Conservation (phyloP, 2,329 filamentous ascomycete species). For the Colletotrichum abscissum region DNA sequence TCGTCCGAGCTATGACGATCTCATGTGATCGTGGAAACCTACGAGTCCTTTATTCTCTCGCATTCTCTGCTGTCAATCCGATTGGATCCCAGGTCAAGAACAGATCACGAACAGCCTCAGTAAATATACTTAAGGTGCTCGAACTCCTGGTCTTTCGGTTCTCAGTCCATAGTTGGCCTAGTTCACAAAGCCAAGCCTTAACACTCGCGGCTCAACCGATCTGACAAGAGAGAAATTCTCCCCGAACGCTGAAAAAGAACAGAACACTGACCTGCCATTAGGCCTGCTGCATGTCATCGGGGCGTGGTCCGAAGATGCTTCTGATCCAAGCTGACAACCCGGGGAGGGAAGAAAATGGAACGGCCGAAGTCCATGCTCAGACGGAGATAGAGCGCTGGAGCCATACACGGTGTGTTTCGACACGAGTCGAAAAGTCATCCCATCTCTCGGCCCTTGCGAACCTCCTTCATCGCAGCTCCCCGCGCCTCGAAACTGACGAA, state of each 20-base stretch:
- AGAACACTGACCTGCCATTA: not conserved
- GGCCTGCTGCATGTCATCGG: not conserved
- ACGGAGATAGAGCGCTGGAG: not conserved
- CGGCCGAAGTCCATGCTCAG: not conserved
- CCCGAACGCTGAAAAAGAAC: not conserved
- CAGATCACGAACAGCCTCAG: not conserved
- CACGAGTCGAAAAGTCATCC: not conserved
- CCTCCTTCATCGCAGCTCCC: not conserved
- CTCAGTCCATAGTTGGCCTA: not conserved
- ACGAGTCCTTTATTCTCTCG: not conserved
- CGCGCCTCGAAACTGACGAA: not conserved
- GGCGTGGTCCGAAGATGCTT: not conserved
- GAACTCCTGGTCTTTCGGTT: not conserved
- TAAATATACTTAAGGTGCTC: not conserved
- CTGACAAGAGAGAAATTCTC: not conserved
- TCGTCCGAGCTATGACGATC: not conserved
- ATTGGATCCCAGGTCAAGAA: not conserved
- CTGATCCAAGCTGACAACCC: not conserved
- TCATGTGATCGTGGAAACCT: not conserved
- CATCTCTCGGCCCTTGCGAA: not conserved
- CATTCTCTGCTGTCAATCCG: not conserved
- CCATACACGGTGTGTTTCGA: not conserved
- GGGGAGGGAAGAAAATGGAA: not conserved
- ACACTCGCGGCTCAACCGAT: not conserved
- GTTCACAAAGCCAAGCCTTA: not conserved